These are phyloP conservation scores for Hylodesmum podocarpum DNA, from an alignment of 306 rosid genomes.

Conservation along the genomic window DNA sequence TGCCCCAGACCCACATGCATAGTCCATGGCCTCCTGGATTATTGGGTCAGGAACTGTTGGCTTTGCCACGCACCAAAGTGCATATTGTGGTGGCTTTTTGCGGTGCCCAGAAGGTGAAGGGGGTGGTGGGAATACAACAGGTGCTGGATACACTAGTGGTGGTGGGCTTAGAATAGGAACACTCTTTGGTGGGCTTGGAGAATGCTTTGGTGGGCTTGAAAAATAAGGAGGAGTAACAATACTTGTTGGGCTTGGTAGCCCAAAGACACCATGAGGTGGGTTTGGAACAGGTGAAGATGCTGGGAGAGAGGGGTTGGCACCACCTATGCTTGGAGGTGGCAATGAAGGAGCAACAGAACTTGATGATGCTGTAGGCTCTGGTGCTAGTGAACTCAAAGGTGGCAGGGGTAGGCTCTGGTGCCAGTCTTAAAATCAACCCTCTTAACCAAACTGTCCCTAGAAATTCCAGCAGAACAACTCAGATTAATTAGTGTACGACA, in stretches of 20 bases:
- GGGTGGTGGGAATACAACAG: constrained; percentile 50
- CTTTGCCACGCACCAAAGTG: constrained; percentile 82
- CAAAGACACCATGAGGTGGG: constrained; percentile 31
- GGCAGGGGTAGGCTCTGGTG: constrained; percentile 54
- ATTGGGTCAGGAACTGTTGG: constrained; percentile 75
- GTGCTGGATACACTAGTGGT: constrained; percentile 35
- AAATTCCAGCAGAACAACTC: too few relatives aligned
- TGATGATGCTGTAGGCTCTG: constrained; percentile 41
- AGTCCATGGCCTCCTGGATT: constrained; percentile 74
- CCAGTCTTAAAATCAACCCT: too few relatives aligned
- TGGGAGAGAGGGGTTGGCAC: constrained; percentile 21
- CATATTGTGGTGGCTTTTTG: constrained; percentile 44
- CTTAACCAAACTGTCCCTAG: too few relatives aligned
- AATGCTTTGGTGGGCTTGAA: constrained; percentile 40
- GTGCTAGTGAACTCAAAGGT: constrained; percentile 51
- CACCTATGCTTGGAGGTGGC: constrained; percentile 7
- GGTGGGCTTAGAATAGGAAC: constrained; percentile 49
- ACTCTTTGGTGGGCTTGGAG: constrained; percentile 41
- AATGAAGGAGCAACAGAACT: constrained; percentile 24
- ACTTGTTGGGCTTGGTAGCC: constrained; percentile 22
- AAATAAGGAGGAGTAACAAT: constrained; percentile 31
- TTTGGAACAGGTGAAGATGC: constrained; percentile 24
- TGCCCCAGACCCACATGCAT: constrained; percentile 82
- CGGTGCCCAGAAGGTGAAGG: constrained; percentile 32
- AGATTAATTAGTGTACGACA: too few relatives aligned